Evolutionary conservation across 306 rosid species (phyloP).

Genomic region (Lathyrus aphaca): DNA sequence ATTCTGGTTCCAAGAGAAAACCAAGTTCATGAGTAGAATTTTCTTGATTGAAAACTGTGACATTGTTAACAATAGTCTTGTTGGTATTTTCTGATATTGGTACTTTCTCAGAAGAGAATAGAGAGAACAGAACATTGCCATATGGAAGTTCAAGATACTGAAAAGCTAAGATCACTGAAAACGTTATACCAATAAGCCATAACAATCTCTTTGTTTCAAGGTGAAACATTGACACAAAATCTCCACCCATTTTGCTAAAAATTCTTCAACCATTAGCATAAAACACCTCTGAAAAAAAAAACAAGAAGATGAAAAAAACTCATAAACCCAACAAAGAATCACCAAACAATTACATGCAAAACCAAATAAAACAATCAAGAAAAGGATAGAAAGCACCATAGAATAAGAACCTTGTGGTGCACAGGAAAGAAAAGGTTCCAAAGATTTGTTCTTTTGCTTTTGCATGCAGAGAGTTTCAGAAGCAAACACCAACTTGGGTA

Average conservation of each 20-base stretch:
- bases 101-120: slow-evolving; percentile 46
- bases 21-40: slow-evolving; percentile 26
- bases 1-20: slow-evolving; percentile 38
- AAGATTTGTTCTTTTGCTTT: slow-evolving; percentile 34
- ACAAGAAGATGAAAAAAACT: background rate
- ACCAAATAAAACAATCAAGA: background rate
- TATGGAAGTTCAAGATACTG: slow-evolving; percentile 64
- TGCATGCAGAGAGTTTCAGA: slow-evolving; percentile 39
- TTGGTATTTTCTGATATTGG: slow-evolving; percentile 35
- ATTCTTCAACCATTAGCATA: slow-evolving; percentile 16
- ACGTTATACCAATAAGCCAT: slow-evolving; percentile 56
- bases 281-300: slow-evolving; percentile 31
- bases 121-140: slow-evolving; percentile 48
- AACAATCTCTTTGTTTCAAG: slow-evolving; percentile 61
- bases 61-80: slow-evolving; percentile 17
- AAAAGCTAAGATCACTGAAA: slow-evolving; percentile 56
- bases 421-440: background rate
- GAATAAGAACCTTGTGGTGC: too few species aligned
- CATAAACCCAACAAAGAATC: slow-evolving; percentile 21
- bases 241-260: slow-evolving; percentile 57
- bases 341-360: slow-evolving; percentile 34
- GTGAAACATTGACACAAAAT: slow-evolving; percentile 50
- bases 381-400: background rate
- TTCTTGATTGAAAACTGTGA: slow-evolving; percentile 33
- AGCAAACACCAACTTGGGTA: slow-evolving; percentile 10